Percentiles rank a stretch among this genome's conserved stretches.
These are phyloP conservation scores for Lodderomyces orthopsilosis DNA, from an alignment of 1,139 yeast genomes.

Conservation along the genomic window DNA sequence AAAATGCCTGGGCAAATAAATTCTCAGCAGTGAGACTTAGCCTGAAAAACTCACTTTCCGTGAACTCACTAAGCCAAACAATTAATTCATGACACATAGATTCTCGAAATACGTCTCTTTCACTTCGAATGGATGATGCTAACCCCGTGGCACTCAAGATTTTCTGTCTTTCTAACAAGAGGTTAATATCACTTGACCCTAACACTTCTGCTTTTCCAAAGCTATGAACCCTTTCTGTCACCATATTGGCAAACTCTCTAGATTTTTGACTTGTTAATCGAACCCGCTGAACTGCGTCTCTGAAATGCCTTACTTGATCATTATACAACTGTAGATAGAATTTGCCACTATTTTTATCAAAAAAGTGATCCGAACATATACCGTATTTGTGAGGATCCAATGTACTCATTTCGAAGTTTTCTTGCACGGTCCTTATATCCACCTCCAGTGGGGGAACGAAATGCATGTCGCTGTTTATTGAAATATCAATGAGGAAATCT, in stretches of 20 bases:
- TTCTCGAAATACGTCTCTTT: constrained; percentile 73
- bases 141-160: constrained; percentile 60
- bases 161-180: constrained; percentile 53
- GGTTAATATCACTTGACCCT: constrained; percentile 50
- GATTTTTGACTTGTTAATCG: constrained; percentile 63
- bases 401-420: constrained; percentile 26
- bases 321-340: constrained; percentile 68
- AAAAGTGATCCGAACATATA: constrained; percentile 19
- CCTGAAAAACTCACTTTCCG: constrained; percentile 54
- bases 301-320: constrained; percentile 72
- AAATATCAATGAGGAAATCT: constrained; percentile 77
- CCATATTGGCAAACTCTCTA: constrained; percentile 70
- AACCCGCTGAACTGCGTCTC: constrained; percentile 71
- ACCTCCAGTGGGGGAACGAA: constrained; percentile 26
- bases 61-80: constrained; percentile 60
- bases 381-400: constrained; percentile 35
- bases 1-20: constrained; percentile 53
- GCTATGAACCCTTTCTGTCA: constrained; percentile 59
- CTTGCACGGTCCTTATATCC: constrained; percentile 20
- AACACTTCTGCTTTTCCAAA: constrained; percentile 71
- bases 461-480: constrained; percentile 45
- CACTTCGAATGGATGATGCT: constrained; percentile 62
- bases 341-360: constrained; percentile 47
- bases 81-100: constrained; percentile 77
- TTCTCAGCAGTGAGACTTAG: constrained; percentile 49